These are phyloP conservation scores for Solanum sparsipilum DNA, from an alignment of 257 asterid genomes.

Conservation along the genomic window DNA sequence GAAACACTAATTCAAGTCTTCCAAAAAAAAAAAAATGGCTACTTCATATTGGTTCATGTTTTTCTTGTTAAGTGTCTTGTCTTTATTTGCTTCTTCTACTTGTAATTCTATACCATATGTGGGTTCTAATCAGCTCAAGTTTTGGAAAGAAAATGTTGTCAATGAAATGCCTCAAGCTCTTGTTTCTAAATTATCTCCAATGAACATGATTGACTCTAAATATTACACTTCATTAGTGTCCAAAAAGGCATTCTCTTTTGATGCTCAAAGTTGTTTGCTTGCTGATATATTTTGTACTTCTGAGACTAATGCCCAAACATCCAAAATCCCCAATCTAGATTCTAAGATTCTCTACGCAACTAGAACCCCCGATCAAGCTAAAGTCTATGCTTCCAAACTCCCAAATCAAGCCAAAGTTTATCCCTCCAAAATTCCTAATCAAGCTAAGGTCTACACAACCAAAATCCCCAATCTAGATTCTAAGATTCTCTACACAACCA, in stretches of 20 bases:
- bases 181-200: constrained; percentile 8
- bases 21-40: not conserved
- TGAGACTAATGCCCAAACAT: not conserved
- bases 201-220: not conserved
- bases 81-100: not conserved
- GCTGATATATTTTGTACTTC: not conserved
- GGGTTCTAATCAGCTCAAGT: not conserved
- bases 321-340: not conserved
- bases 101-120: not conserved
- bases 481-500: too few species aligned
- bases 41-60: not conserved
- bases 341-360: too few species aligned
- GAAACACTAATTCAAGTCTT: not conserved
- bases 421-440: too few species aligned
- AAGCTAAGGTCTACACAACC: too few species aligned
- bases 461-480: too few species aligned
- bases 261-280: not conserved
- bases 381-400: too few species aligned
- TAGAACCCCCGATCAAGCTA: too few species aligned
- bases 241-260: not conserved
- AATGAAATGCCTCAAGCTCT: constrained; percentile 8
- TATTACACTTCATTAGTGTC: constrained; percentile 1
- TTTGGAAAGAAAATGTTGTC: constrained; percentile 4
- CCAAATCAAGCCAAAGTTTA: too few species aligned
- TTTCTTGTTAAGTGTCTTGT: not conserved